These are phyloP conservation scores for Podospora conica DNA, from an alignment of 495 filamentous ascomycete genomes.

Conservation along the genomic window DNA sequence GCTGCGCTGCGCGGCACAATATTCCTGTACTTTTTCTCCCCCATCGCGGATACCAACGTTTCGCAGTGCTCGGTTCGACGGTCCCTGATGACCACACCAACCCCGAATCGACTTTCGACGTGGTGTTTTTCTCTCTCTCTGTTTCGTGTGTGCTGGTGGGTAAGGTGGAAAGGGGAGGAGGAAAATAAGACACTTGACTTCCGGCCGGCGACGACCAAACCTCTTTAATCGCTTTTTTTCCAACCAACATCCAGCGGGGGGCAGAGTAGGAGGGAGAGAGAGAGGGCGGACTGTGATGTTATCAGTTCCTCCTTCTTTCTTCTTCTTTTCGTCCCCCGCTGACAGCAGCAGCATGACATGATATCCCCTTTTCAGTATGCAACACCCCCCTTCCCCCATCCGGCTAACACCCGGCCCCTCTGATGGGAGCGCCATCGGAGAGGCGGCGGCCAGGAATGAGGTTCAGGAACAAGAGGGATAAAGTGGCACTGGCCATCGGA, in stretches of 20 bases:
- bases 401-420: neutral
- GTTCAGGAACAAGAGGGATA: constrained; percentile 3
- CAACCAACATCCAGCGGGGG: constrained; percentile 1
- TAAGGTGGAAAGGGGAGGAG: constrained; percentile 14
- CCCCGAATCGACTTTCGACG: constrained; percentile 6
- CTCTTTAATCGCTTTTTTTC: constrained; percentile 27
- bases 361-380: constrained; percentile 2
- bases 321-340: neutral
- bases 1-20: neutral
- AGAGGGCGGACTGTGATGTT: constrained; percentile 12
- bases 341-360: constrained; percentile 1
- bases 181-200: constrained; percentile 35
- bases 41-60: constrained; percentile 20
- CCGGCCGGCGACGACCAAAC: constrained; percentile 42
- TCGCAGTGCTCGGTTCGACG: constrained; percentile 15
- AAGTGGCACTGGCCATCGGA: constrained; percentile 11
- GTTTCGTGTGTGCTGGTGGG: constrained; percentile 6
- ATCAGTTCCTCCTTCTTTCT: constrained; percentile 11
- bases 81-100: constrained; percentile 1
- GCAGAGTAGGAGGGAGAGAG: constrained; percentile 10
- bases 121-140: constrained; percentile 9
- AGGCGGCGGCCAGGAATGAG: neutral
- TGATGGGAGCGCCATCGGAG: neutral
- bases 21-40: neutral
- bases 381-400: neutral